Base-by-base conservation (phyloP, 257 asterid genomes). In the Leonotis leonurus region DNA sequence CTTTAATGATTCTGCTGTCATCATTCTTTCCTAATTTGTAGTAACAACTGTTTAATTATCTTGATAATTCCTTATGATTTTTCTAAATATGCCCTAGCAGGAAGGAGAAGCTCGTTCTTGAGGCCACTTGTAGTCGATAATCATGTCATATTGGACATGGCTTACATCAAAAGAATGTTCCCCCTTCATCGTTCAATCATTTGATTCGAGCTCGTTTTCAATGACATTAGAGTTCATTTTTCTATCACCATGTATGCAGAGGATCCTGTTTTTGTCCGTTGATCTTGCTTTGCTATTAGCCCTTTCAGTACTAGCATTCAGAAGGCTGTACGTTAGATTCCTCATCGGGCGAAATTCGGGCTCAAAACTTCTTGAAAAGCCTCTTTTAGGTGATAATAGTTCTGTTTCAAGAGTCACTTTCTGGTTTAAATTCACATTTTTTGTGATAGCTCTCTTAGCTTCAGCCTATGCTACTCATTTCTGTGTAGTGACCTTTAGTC, bases 211-310 rank as follows among this genome's bases (percentile, higher is more conserved):
- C 65, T 8, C 56, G 22, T 17, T 64, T 25, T 73, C 76, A 22
- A 60, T 12, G 12, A 21, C 62, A 2, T 54, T 75, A 3, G 74
- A 73, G 30, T 77, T 83, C 73, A 73, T 75, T 44, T 70, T 77
- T 44, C 81, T 85, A 0, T 64, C 83, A 3, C 90, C 94, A 37
- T 85, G 90, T 62, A 41, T 80, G 21, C 90, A 80, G 21, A 78
- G 84, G 73, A 45, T 77, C 55, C 66, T 77, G 7, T 79, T 73
- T 51, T 73, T 80, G 24, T 67, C 80, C 6, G 10, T 78, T 41
- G 69, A 78, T 22, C 67, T 76, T 45, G 45, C 80, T 46, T 77
- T 83, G 64, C 64, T 85, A 22, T 35, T 78, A 6, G 22, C 60
- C 8, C 64, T 78, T 18, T 2, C 69, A 18, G 67, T 69, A 1